These are phyloP conservation scores for Spathaspora arborariae DNA, from an alignment of 805 yeast species.

Conservation along the genomic window DNA sequence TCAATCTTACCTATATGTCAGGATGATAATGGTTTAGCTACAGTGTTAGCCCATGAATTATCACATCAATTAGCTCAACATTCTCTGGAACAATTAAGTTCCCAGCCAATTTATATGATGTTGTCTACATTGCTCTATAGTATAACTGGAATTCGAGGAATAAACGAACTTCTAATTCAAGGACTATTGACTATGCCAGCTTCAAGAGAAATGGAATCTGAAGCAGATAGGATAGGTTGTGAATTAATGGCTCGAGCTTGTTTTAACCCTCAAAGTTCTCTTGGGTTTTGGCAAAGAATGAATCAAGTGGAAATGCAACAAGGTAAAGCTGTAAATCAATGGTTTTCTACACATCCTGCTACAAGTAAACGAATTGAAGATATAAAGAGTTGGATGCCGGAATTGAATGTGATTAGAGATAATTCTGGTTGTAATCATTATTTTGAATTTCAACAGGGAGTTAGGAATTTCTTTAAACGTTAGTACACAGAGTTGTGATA, in stretches of 20 bases:
- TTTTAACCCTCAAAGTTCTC: conserved; percentile 71
- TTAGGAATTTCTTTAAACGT: conserved; percentile 13
- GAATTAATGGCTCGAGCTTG: conserved; percentile 91
- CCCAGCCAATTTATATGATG: conserved; percentile 65
- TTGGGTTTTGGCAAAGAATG: conserved; percentile 83
- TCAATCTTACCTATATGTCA: conserved; percentile 73
- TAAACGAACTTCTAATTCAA: conserved; percentile 51
- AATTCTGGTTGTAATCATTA: conserved; percentile 36
- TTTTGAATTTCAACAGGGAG: conserved; percentile 14
- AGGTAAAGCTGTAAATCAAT: conserved; percentile 24
- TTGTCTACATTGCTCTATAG: conserved; percentile 52
- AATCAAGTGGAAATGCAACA: conserved; percentile 32
- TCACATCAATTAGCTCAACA: conserved; percentile 95
- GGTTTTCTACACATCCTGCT: conserved; percentile 84
- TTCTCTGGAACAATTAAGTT: conserved; percentile 76
- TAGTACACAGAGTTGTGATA: too few relatives aligned
- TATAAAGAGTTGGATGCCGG: conserved; percentile 65
- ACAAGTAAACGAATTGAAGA: conserved; percentile 67
- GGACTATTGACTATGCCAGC: conserved; percentile 74
- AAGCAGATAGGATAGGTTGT: conserved; percentile 92
- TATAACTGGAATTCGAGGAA: conserved; percentile 53
- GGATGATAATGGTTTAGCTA: conserved; percentile 91
- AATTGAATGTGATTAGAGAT: conserved; percentile 44
- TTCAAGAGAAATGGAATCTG: conserved; percentile 90
- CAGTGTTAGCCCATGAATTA: conserved; percentile 88